Evolutionary conservation across 1,284 basidiomycete genomes (phyloP).

Genomic region (Cryptococcus jaspeensis): DNA sequence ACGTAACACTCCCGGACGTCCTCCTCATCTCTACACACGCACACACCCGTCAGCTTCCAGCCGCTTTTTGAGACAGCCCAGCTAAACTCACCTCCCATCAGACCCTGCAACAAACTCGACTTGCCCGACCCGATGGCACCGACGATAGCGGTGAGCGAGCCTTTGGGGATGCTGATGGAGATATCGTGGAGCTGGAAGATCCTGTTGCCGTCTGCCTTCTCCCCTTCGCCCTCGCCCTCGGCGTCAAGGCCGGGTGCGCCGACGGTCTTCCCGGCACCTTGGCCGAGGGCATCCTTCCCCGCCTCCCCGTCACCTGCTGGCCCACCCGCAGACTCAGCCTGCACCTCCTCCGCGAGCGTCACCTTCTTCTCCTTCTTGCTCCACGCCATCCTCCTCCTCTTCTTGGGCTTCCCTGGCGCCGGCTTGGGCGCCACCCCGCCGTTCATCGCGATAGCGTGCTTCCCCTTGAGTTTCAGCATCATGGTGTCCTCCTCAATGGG

Average conservation of each 20-base stretch:
- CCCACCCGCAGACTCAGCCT: constrained; percentile 32
- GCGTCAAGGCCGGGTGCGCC: constrained; percentile 2
- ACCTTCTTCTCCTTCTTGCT: constrained; percentile 33
- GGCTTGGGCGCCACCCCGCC: constrained; percentile 8
- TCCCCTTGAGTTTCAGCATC: constrained; percentile 37
- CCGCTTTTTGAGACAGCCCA: no score
- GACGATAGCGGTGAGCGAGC: constrained; percentile 75
- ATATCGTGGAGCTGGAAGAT: constrained; percentile 66
- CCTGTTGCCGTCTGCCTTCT: constrained; percentile 19
- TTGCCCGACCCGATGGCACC: constrained; percentile 72
- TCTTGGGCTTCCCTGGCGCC: constrained; percentile 13
- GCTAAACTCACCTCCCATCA: constrained; percentile 66
- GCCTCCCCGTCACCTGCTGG: constrained; percentile 29
- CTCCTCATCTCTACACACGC: constrained; percentile 68
- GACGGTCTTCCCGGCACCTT: constrained; percentile 12
- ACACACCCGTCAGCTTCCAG: constrained; percentile 25
- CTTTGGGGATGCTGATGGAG: constrained; percentile 65
- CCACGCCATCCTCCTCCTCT: constrained; percentile 18
- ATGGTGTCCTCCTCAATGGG: constrained; percentile 58
- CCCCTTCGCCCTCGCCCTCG: background rate
- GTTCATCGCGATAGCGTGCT: constrained; percentile 23
- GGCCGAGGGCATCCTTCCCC: constrained; percentile 14
- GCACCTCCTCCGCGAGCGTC: constrained; percentile 28
- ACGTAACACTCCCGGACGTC: constrained; percentile 61
- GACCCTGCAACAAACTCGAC: constrained; percentile 58